Base-by-base conservation (phyloP, 768 basidiomycete species). In the Clitopilus hobsonii region DNA sequence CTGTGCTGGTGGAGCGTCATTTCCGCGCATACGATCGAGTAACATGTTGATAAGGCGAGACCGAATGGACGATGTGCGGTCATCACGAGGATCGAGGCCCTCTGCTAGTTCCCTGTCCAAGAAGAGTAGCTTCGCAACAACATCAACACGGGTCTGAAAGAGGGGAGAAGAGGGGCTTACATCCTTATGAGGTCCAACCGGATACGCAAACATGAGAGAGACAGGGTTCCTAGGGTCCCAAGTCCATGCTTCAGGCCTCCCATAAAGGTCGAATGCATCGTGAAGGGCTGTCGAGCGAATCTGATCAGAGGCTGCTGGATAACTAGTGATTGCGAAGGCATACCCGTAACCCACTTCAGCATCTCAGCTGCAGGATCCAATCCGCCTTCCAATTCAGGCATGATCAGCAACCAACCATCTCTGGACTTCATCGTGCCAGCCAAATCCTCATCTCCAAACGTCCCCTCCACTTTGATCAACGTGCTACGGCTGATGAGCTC, bases 181-280 rank as follows among this genome's bases (percentile, higher is more conserved):
- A 66, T 94, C 89, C 69, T 85, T 88, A 56, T 82, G 73, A 3
- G 88, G 83, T 0, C 93, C 94, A 49, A 91, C 85, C 6, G 96
- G 95, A 67, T 98, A 97, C 0, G 86, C 93, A 69, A 95, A 98
- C 86, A 98, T 94, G 69, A 96, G 79, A 8, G 91, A 92, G 6
- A 69, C 66, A 0, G 85, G 81, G 66, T 96, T 86, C 13, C 88
- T 81, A 52, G 91, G 91, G 63, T 98, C 91, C 92, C 93, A 98
- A 24, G 83, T 87, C 74, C 95, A 97, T 22, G 77, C 71, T 22
- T 83, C 80, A 4, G 94, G 94, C 48, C 96, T 81, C 27, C 97
- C 96, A 65, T 98, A 96, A 20, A 98, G 75, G 51, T 80, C 80
- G 66, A 94, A 97, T 1, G 88, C 84, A 66, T 94, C 92, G 61